Base-by-base conservation (phyloP, 2,329 filamentous ascomycete species). In the Aspergillus clavatus region DNA sequence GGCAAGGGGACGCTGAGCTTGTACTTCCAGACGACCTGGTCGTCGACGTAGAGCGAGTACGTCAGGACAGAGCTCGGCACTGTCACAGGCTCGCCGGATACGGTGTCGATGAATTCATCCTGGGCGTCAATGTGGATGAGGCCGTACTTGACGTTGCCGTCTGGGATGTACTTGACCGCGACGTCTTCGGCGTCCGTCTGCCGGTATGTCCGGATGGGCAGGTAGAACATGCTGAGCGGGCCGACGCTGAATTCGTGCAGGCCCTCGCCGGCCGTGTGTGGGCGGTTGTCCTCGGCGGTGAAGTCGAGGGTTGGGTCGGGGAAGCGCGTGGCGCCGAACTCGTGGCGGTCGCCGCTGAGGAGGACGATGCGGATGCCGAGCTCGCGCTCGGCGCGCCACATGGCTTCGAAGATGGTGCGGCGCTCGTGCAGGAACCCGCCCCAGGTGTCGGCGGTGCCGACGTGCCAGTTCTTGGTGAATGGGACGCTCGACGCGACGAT, bases 401-500 rank as follows among this genome's bases (percentile, higher is more conserved):
- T 95, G 2, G 88, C 87, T 64, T 95, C 86, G 11, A 98, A 82
- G 21, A 97, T 79, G 44, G 74, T 76, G 43, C 78, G 80, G 12
- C 93, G 83, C 72, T 98, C 93, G 39, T 77, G 72, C 2, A 96
- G 75, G 66, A 95, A 96, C 0, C 91, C 91, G 38, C 88, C 89
- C 93, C 93, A 98, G 0, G 93, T 97, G 62, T 98, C 93, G 50
- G 84, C 77, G 2, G 82, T 82, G 53, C 93, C 91, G 53, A 95
- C 81, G 19, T 82, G 85, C 91, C 93, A 98, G 67, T 98, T 98
- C 72, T 95, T 95, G 5, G 93, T 97, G 64, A 98, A 95, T 0
- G 93, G 93, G 4, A 97, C 86, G 14, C 87, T 90, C 29, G 87
- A 90, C 14, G 90, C 84, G 40, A 98, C 75, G 57, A 98, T 83